Base-by-base conservation (phyloP, 1,284 basidiomycete species). In the Melampsora abietis-canadensis region DNA sequence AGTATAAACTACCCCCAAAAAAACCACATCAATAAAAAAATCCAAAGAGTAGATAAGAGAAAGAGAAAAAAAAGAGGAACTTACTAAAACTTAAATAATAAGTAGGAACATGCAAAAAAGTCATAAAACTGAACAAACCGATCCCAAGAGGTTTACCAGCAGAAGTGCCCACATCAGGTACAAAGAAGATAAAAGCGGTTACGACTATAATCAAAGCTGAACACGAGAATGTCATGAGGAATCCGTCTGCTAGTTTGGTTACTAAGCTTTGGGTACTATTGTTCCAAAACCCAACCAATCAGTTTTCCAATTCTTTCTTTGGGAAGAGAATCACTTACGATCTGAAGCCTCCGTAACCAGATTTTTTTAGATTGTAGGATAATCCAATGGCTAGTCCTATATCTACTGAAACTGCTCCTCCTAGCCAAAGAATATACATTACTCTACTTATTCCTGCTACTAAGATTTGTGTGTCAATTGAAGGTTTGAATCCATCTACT, bases 11-110 rank as follows among this genome's bases (percentile, higher is more conserved):
- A 19, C 21, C 2, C 17, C 12, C 4, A 3, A 14, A 27, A 21
- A n/a, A 54, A 54, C 21, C 48, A 2, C 48, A 34, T 34, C 48
- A 51, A 17, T 51, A 5, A 51, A 51, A 21, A 51, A 21, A 3
- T 17, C 48, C 15, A 2, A 21, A 51, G 48, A 51, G 15, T 4
- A n/a, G 51, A 54, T 14, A 7, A 40, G 1, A 12, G 10, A 40
- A 10, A 40, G 10, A 40, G 10, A 12, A 8, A 2, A 40, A 40
- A 40, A 34, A 34, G 34, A 34, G 3, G 3, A 34, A 51, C 51
- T 54, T 6, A 54, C 51, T 54, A 12, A 54, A 54, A 54, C 51
- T 54, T 27, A 54, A n/a, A 27, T 54, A 54, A 54, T 54, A 54
- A 27, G 51, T 54, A 27, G 51, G 51, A 2, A 54, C 51, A 54